phyloP scores from a whole-genome alignment of 495 filamentous ascomycete species.

The Penicillium silybi region DNA sequence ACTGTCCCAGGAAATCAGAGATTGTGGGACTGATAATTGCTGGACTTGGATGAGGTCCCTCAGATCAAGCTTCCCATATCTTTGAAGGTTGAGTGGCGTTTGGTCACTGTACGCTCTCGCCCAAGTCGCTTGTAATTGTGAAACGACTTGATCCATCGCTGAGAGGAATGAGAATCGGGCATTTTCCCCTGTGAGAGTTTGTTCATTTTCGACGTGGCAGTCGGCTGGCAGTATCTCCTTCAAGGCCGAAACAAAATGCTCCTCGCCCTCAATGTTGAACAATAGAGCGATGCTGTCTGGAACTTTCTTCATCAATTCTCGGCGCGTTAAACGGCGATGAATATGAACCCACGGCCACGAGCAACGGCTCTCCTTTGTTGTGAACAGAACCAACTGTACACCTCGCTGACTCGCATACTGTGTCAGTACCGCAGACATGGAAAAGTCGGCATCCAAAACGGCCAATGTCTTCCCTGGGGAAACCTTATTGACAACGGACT shows the following conservation, averaged over 20 bases:
- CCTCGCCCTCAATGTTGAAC: constrained; percentile 8
- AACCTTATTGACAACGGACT: constrained; percentile 8
- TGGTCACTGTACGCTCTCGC: not conserved
- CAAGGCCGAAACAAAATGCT: not conserved
- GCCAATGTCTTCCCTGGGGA: constrained; percentile 9
- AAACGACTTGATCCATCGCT: not conserved
- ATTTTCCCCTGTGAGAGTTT: not conserved
- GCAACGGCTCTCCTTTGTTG: constrained; percentile 5
- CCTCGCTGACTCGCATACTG: constrained; percentile 12
- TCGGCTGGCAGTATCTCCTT: constrained; percentile 4
- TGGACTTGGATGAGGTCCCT: constrained; percentile 9
- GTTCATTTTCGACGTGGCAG: constrained; percentile 13
- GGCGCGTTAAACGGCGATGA: constrained; percentile 11
- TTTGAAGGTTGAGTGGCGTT: constrained; percentile 7
- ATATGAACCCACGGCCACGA: constrained; percentile 17
- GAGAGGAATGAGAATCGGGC: not conserved
- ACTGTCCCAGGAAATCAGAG: constrained; percentile 10
- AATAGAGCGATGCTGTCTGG: constrained; percentile 12
- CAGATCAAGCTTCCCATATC: constrained; percentile 1
- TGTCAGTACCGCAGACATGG: constrained; percentile 8
- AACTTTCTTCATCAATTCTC: constrained; percentile 10
- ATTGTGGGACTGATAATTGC: constrained; percentile 1
- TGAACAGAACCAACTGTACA: constrained; percentile 17
- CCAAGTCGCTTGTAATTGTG: constrained; percentile 11
- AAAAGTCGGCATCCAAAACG: constrained; percentile 21